These are phyloP conservation scores for Elsinoe arachidis DNA, from an alignment of 2,329 filamentous ascomycete genomes.

Conservation along the genomic window DNA sequence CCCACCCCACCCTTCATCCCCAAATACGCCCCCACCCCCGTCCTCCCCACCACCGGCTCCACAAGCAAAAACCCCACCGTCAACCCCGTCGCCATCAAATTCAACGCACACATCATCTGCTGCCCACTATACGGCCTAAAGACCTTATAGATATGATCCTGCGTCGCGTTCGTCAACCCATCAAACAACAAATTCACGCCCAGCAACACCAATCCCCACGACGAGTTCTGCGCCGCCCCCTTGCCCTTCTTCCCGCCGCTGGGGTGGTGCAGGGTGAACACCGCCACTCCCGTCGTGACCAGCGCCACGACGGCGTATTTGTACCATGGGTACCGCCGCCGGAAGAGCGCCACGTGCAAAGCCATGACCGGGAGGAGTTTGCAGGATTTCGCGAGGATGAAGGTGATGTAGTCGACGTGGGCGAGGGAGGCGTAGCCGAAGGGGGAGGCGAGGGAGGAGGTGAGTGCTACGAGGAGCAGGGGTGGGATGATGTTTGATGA, in stretches of 20 bases:
- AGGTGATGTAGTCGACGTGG: slow-evolving; percentile 97
- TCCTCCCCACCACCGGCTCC: slow-evolving; percentile 70
- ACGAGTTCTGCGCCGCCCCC: slow-evolving; percentile 45
- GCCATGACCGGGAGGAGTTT: slow-evolving; percentile 99
- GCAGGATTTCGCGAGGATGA: slow-evolving; percentile 94
- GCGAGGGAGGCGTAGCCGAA: slow-evolving; percentile 89
- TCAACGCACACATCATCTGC: slow-evolving; percentile 99
- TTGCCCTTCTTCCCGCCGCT: slow-evolving; percentile 40
- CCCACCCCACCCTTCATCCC: slow-evolving; percentile 38
- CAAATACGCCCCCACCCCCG: slow-evolving; percentile 33
- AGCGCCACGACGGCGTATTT: slow-evolving; percentile 91
- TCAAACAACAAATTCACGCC: slow-evolving; percentile 89
- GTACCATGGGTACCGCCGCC: slow-evolving; percentile 80
- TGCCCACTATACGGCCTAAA: slow-evolving; percentile 79
- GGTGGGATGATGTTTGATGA: slow-evolving; percentile 64
- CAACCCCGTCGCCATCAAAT: slow-evolving; percentile 72
- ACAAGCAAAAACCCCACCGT: slow-evolving; percentile 68
- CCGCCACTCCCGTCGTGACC: slow-evolving; percentile 84
- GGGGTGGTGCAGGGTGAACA: slow-evolving; percentile 82
- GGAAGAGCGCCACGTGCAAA: slow-evolving; percentile 86
- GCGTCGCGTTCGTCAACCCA: slow-evolving; percentile 89
- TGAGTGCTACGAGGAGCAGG: slow-evolving; percentile 76
- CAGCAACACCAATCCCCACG: slow-evolving; percentile 76
- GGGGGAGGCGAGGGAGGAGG: slow-evolving; percentile 80
- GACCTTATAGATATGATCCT: slow-evolving; percentile 78